Evolutionary conservation across 177 flowering plant species (phyloP), one percentile per base, ranked within the genome.

Genomic region (Vitis hybrid): DNA sequence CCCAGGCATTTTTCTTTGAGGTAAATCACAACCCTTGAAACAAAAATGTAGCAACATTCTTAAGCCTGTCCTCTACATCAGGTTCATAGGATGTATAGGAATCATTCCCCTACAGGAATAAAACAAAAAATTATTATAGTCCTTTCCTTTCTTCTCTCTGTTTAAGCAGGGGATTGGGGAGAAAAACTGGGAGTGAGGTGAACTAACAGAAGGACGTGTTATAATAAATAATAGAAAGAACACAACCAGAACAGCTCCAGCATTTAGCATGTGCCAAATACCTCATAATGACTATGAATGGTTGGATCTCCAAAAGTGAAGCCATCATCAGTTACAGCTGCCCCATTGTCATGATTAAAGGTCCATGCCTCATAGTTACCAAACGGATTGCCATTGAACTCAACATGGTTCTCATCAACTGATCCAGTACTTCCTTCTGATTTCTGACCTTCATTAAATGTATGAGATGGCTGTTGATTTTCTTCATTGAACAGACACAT

Each of bases 1-100:
- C 99, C 99, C 99, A 93, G 31, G 90, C 87, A 87, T 96, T 96
- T 66, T 79, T 86, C 60, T 83, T 92, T 29, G 92, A 83, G 59
- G 79, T 64, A 49, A 89, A 73, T 57, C 97, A 97, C 78, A 92
- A 71, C 61, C 84, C 85, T 49, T 77, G 72, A 68, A 86, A 83
- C 70, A 89, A 66, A 78, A 81, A 87, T 39, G 62, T 83, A 66
- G 86, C 90, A 72, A 88, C 84, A 55, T 82, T 83, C 52, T 86
- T 89, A 71, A 74, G 79, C 73, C 79, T 84, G 53, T 85, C 92
- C 58, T 81, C 86, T 8, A 53, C 51, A 74, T 87, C 90, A 72
- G 74, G 71, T 65, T 84, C 87, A 31, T 83, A 60, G 48, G 61
- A 72, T 56, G 62, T 31, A 72, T 58, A 71, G 45, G 78, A 60